Evolutionary conservation across 1,284 basidiomycete genomes (phyloP).

Genomic region (Trichosporon asahii): DNA sequence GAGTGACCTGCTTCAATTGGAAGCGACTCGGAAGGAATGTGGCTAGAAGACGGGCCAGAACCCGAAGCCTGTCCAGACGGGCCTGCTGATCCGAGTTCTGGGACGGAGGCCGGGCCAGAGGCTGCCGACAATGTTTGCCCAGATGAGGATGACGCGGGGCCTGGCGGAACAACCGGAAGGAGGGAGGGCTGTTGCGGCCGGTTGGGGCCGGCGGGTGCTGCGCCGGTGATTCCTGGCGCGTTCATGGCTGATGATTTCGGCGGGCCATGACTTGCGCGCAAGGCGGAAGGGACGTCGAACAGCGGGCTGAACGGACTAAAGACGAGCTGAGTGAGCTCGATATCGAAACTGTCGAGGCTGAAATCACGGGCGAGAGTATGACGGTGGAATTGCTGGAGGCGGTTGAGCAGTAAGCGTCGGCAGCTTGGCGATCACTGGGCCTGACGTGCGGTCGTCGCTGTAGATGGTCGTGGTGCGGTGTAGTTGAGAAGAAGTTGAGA

Average conservation of each 20-base stretch:
- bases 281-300: neutral
- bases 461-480: neutral
- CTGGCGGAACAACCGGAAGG: neutral
- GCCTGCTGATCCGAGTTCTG: neutral
- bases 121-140: neutral
- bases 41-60: neutral
- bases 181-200: neutral
- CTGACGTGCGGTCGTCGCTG: no score
- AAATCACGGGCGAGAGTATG: neutral
- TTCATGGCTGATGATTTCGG: slow-evolving; percentile 1
- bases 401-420: neutral
- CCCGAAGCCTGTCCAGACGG: no score
- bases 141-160: neutral
- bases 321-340: neutral
- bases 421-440: no score
- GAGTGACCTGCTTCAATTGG: neutral
- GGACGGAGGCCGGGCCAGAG: neutral
- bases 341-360: neutral
- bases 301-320: neutral
- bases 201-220: neutral
- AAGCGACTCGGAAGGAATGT: neutral
- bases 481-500: neutral
- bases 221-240: neutral
- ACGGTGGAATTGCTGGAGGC: neutral
- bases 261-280: neutral